Evolutionary conservation across 2,329 filamentous ascomycete species (phyloP).

Genomic region (Apiospora sp.): DNA sequence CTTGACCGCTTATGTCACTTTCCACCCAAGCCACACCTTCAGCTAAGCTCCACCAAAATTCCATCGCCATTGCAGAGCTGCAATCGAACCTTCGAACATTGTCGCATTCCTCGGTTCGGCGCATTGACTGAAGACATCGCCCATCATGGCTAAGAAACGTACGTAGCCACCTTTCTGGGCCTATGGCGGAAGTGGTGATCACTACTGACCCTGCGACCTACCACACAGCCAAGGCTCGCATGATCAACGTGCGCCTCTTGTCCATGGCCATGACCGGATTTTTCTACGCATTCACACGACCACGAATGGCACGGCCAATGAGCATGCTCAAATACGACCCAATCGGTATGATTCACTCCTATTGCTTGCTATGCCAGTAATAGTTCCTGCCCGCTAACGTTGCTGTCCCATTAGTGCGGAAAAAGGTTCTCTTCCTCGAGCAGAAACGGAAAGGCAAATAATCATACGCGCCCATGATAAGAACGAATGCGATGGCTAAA

Average conservation of each 20-base stretch:
- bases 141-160: conserved; percentile 32
- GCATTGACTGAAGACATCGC: conserved; percentile 19
- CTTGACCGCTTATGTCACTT: background rate
- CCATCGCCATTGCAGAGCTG: conserved; percentile 22
- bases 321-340: conserved; percentile 99
- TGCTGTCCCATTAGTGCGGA: conserved; percentile 70
- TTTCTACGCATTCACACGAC: conserved; percentile 90
- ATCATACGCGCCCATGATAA: conserved; percentile 26
- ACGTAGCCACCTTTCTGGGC: background rate
- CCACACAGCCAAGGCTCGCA: conserved; percentile 81
- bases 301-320: conserved; percentile 81
- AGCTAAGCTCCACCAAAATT: conserved; percentile 29
- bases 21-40: background rate
- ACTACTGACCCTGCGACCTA: conserved; percentile 13
- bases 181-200: background rate
- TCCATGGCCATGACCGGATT: conserved; percentile 99
- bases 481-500: background rate
- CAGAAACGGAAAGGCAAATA: conserved; percentile 80
- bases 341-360: conserved; percentile 70
- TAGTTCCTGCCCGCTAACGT: background rate
- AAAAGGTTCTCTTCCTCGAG: conserved; percentile 95
- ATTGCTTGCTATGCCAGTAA: background rate
- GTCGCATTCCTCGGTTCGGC: conserved; percentile 16
- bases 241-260: conserved; percentile 90
- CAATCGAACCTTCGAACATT: background rate